A percentile compares a stretch with the other conserved stretches of the same genome.
These are phyloP conservation scores for Sarocladium oryzae DNA, from an alignment of 2,329 filamentous ascomycete genomes.

Conservation along the genomic window DNA sequence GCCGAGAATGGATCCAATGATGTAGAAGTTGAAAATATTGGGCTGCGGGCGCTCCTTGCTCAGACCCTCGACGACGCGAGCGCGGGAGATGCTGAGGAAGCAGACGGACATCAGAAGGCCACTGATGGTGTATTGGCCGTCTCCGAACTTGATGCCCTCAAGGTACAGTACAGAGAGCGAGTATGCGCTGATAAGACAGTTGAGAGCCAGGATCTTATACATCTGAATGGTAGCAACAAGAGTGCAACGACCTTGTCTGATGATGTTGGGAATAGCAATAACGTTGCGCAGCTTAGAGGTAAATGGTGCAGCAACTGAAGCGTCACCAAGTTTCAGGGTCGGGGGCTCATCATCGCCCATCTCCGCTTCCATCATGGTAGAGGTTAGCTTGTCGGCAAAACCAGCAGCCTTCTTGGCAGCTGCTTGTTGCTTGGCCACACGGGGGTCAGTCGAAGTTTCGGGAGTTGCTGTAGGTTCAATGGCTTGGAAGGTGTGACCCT, in stretches of 20 bases:
- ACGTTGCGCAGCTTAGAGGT: conserved; percentile 97
- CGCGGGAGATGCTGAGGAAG: conserved; percentile 97
- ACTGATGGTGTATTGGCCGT: conserved; percentile 96
- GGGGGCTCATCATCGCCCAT: conserved; percentile 86
- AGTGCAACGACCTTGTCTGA: conserved; percentile 94
- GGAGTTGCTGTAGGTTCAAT: conserved; percentile 58
- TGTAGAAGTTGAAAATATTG: conserved; percentile 99
- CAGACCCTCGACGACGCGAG: conserved; percentile 87
- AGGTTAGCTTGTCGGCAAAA: conserved; percentile 80
- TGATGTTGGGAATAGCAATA: conserved; percentile 94
- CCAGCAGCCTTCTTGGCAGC: conserved; percentile 66
- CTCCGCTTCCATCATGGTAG: conserved; percentile 84
- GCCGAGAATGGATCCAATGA: conserved; percentile 93
- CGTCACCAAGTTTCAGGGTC: conserved; percentile 93
- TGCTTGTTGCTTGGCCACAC: conserved; percentile 41
- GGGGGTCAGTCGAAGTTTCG: neutral
- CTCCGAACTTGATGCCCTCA: conserved; percentile 98
- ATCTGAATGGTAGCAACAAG: conserved; percentile 98
- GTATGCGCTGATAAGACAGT: conserved; percentile 97
- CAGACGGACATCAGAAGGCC: conserved; percentile 99
- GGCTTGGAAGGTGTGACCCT: conserved; percentile 51
- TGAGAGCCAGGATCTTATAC: conserved; percentile 98
- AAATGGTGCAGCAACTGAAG: conserved; percentile 93
- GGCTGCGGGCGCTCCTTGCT: conserved; percentile 97
- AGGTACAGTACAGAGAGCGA: conserved; percentile 93